Conservation (phyloP, 352 stramenopile species). For the Pythium folliculosum region DNA sequence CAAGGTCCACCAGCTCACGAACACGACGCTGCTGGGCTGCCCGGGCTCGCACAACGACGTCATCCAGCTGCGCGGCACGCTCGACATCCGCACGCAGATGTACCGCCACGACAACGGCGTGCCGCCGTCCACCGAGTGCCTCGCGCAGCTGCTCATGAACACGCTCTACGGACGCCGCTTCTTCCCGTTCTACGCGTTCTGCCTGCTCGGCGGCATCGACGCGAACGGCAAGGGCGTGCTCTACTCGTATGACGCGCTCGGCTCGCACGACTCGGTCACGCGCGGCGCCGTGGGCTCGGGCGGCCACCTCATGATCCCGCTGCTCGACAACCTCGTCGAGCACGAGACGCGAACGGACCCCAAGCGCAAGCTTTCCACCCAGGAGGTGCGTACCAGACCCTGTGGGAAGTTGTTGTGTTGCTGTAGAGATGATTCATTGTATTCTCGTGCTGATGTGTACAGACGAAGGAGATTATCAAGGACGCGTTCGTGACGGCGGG, state of each 20-base stretch:
- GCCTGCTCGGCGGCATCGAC: conserved; percentile 97
- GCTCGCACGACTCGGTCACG: conserved; percentile 83
- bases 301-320: conserved; percentile 97
- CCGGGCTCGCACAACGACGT: conserved; percentile 88
- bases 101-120: conserved; percentile 96
- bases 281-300: conserved; percentile 88
- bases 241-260: conserved; percentile 99
- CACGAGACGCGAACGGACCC: conserved; percentile 91
- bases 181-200: conserved; percentile 99
- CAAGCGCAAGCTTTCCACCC: conserved; percentile 87
- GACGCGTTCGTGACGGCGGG: conserved; percentile 98
- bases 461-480: conserved; percentile 98
- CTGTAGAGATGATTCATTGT: too few relatives aligned
- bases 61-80: conserved; percentile 79
- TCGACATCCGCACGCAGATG: conserved; percentile 84
- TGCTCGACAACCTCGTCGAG: conserved; percentile 97
- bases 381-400: conserved; percentile 65
- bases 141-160: conserved; percentile 97
- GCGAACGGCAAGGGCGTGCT: conserved; percentile 95
- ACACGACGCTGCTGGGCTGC: conserved; percentile 69
- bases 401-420: background rate
- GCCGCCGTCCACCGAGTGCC: conserved; percentile 89
- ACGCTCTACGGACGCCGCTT: conserved; percentile 98
- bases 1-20: conserved; percentile 85
- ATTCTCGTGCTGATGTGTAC: too few relatives aligned